Conservation (phyloP, 2,329 filamentous ascomycete species). For the Cryphonectria parasitica region DNA sequence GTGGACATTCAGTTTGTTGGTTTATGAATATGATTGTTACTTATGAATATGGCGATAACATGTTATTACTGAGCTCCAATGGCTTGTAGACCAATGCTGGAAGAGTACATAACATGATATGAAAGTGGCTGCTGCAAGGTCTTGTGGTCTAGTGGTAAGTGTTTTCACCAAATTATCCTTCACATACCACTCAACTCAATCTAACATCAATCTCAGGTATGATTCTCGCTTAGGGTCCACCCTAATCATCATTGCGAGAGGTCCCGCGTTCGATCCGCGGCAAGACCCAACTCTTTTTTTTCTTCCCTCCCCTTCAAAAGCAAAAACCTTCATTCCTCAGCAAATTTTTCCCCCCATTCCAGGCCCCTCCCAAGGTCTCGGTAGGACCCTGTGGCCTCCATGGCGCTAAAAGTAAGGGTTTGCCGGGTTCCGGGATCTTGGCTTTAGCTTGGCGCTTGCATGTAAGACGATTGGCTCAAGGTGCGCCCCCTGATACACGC, state of each 20-base stretch:
- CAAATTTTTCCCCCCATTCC: background rate
- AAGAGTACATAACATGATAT: background rate
- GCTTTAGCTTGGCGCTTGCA: background rate
- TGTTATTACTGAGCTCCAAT: background rate
- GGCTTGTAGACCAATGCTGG: no score
- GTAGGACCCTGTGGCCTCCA: background rate
- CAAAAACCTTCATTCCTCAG: background rate
- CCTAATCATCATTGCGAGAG: constrained; percentile 45
- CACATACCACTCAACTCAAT: background rate
- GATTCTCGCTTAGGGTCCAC: constrained; percentile 70
- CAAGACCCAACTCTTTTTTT: constrained; percentile 44
- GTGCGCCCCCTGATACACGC: background rate
- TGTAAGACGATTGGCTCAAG: constrained; percentile 1
- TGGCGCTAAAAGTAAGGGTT: background rate
- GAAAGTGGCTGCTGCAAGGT: background rate
- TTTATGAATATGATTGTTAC: constrained; percentile 74
- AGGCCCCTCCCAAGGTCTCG: background rate
- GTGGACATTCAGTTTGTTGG: constrained; percentile 49
- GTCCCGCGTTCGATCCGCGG: constrained; percentile 53
- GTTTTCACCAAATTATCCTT: background rate
- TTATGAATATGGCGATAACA: constrained; percentile 43
- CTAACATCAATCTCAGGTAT: constrained; percentile 49
- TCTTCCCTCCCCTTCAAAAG: background rate
- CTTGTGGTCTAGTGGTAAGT: background rate
- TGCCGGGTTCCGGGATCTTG: constrained; percentile 2